Base-by-base conservation (phyloP, 495 filamentous ascomycete genomes). In the Podospora pseudocomata region DNA sequence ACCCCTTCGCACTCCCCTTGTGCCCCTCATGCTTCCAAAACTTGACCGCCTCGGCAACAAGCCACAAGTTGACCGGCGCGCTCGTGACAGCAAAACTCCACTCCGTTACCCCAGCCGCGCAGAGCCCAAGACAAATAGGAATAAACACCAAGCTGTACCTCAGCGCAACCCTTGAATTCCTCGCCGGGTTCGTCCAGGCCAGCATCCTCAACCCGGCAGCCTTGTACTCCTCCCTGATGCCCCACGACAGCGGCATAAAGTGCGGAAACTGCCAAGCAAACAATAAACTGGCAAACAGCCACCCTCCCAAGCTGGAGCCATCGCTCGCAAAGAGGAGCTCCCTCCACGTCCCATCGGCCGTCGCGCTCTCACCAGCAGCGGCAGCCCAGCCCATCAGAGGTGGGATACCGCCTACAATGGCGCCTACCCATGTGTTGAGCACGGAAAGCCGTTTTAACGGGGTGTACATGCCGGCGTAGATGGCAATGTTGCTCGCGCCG, bases 221-320 rank as follows among this genome's bases (percentile, higher is more conserved):
- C 70, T 87, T 89, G 80, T 99, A 99, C 73, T 99, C 96, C 1
- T 96, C 90, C 7, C 92, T 84, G 66, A 98, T 95, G 11, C 86
- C 80, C 85, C 92, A 95, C 26, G 90, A 93, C 11, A 99, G 82
- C 0, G 93, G 89, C 82, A 97, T 97, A 82, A 99, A 99, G 76
- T 99, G 95, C 15, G 95, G 92, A 74, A 98, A 98, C 77, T 99
- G 95, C 95, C 95, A 99, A 1, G 93, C 91, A 68, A 97, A 96
- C 6, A 99, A 81, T 34, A 97, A 80, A 0, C 85, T 87, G 5
- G 91, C 96, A 0, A 97, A 81, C 6, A 98, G 77, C 95, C 95
- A 99, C 1, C 94, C 96, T 2, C 95, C 95, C 6, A 90, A 80
- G 66, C 89, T 90, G 2, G 73, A 76, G 26, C 77, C 79, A 67